A percentile compares a stretch with the other conserved stretches of the same genome.
Evolutionary conservation across 2,329 filamentous ascomycete species (phyloP).

Genomic region (Talaromyces piceae): DNA sequence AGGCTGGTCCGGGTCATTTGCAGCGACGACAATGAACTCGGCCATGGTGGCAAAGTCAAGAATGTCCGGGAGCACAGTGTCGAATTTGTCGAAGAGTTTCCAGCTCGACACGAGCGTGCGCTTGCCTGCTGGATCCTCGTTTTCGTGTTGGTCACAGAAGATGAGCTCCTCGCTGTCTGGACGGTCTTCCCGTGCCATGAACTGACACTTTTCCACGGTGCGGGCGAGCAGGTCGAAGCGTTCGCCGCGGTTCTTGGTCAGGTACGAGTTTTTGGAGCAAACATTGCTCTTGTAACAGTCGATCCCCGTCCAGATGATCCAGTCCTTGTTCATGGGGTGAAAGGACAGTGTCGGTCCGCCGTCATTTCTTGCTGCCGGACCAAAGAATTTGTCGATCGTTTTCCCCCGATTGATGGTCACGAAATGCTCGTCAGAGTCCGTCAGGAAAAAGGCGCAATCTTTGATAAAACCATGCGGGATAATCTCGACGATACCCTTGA

Average conservation of each 20-base stretch:
- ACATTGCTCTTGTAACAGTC: slow-evolving; percentile 55
- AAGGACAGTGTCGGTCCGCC: slow-evolving; percentile 59
- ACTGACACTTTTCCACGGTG: slow-evolving; percentile 76
- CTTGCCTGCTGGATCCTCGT: slow-evolving; percentile 56
- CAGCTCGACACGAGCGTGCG: slow-evolving; percentile 68
- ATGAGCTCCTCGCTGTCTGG: slow-evolving; percentile 56
- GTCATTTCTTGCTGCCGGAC: slow-evolving; percentile 54
- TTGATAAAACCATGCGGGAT: slow-evolving; percentile 73
- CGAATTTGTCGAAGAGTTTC: slow-evolving; percentile 58
- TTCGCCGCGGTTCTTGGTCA: slow-evolving; percentile 68
- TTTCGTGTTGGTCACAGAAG: slow-evolving; percentile 56
- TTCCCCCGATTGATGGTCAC: slow-evolving; percentile 77
- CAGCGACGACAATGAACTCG: slow-evolving; percentile 89
- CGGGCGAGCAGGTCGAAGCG: slow-evolving; percentile 70
- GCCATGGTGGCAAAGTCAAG: slow-evolving; percentile 89
- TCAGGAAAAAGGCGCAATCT: slow-evolving; percentile 82
- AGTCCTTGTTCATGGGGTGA: slow-evolving; percentile 77
- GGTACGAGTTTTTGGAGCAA: slow-evolving; percentile 68
- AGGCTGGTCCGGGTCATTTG: slow-evolving; percentile 53
- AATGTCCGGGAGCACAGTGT: slow-evolving; percentile 62
- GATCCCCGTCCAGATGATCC: slow-evolving; percentile 81
- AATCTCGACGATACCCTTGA: slow-evolving; percentile 64
- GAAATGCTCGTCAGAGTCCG: slow-evolving; percentile 57
- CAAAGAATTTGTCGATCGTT: slow-evolving; percentile 65
- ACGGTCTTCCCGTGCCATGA: slow-evolving; percentile 61